Evolutionary conservation across 768 basidiomycete genomes (phyloP), one percentile per base, ranked within the genome.

Genomic region (Strobilomyces dryophilus): DNA sequence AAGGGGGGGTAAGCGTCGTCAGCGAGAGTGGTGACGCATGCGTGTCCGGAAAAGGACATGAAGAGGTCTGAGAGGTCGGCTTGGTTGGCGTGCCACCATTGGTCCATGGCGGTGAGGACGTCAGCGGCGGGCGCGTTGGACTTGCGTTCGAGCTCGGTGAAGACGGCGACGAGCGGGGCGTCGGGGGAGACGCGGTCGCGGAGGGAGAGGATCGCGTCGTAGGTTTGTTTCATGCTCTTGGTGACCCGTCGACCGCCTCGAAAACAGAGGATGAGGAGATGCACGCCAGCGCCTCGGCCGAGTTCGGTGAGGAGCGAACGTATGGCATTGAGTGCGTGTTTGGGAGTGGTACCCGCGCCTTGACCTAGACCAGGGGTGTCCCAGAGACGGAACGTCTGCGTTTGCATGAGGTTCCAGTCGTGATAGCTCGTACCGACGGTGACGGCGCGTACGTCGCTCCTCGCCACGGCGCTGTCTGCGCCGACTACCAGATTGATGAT

Each of bases 371-470:
- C 63, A 0, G 63, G 63, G 8, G 63, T 64, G 35, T 64, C 63
- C 63, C 63, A 64, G 31, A 64, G 58, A 50, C 63, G 63, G 10
- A 63, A 66, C 1, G 53, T 66, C 26, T 66, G 64, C 0, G 55
- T 52, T 52, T 60, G 42, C 47, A 49, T 43, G 49, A 60, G 53
- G 9, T 52, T 29, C 64, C 64, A 64, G 43, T 64, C 63, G 7
- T 64, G 58, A 39, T 57, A 64, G 32, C 54, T 63, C 17, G 64
- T 63, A 26, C 61, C 51, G 12, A 53, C 42, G 18, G 62, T 64
- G 39, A 55, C 53, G 14, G 62, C 60, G 32, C 48, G 17, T 24
- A 42, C 64, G 27, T 63, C 58, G 41, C 58, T 66, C 5, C 47
- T 14, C 2, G 49, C 45, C 31, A 49, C 4, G 9, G 64, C 64